phyloP scores from a whole-genome alignment of 805 yeast species.

The Spathaspora boniae region DNA sequence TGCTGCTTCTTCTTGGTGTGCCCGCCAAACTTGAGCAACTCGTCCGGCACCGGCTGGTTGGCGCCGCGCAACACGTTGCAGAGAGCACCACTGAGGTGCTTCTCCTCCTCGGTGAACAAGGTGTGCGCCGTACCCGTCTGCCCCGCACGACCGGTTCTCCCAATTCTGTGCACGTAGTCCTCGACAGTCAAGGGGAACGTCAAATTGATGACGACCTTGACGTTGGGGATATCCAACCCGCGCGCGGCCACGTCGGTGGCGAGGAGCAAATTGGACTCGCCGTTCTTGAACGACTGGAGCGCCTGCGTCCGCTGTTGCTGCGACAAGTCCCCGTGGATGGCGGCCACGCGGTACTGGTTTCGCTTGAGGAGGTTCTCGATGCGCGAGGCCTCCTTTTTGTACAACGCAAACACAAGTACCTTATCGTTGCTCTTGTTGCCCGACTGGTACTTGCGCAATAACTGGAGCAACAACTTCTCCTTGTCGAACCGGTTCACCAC shows the following conservation, averaged over 20 bases:
- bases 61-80: constrained; percentile 92
- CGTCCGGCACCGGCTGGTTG: constrained; percentile 93
- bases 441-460: constrained; percentile 71
- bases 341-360: constrained; percentile 80
- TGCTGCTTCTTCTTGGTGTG: constrained; percentile 98
- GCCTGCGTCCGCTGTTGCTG: constrained; percentile 93
- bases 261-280: constrained; percentile 68
- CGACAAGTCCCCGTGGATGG: constrained; percentile 92
- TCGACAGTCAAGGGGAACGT: constrained; percentile 96
- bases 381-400: constrained; percentile 94
- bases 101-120: constrained; percentile 92
- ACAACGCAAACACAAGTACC: constrained; percentile 86
- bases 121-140: constrained; percentile 94
- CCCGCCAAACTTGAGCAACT: constrained; percentile 89
- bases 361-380: constrained; percentile 71
- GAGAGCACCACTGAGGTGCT: constrained; percentile 91
- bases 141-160: constrained; percentile 98
- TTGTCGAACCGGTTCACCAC: constrained; percentile 75
- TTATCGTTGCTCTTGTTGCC: constrained; percentile 69
- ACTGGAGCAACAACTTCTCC: constrained; percentile 68
- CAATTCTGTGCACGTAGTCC: constrained; percentile 95
- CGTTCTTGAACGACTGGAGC: constrained; percentile 77
- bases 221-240: constrained; percentile 97
- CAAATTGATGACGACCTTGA: constrained; percentile 88
- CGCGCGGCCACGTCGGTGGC: constrained; percentile 99